Conservation (phyloP, 1,284 basidiomycete species). For the Austropuccinia psidii region DNA sequence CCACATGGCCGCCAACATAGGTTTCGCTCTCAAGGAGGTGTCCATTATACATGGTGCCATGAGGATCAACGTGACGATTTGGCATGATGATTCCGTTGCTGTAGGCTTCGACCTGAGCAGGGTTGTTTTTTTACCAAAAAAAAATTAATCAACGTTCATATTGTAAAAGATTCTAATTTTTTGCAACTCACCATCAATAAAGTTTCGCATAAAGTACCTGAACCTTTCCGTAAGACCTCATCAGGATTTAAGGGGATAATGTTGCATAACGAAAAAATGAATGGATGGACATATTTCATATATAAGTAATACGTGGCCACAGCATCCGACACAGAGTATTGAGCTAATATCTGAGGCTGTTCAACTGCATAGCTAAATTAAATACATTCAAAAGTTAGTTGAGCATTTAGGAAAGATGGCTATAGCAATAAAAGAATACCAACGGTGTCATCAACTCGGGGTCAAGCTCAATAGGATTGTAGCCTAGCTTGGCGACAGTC, state of each 20-base stretch:
- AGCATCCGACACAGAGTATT: conserved; percentile 99
- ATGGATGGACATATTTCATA: conserved; percentile 99
- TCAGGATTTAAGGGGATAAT: conserved; percentile 97
- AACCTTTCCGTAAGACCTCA: conserved; percentile 92
- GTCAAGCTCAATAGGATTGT: conserved; percentile 94
- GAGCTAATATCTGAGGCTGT: conserved; percentile 86
- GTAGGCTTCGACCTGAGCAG: conserved; percentile 83
- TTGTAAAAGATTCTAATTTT: too few species aligned
- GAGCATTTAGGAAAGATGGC: not conserved
- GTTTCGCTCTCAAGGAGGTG: conserved; percentile 95
- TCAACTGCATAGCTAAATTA: conserved; percentile 80
- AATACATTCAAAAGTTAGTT: not conserved
- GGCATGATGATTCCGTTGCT: conserved; percentile 92
- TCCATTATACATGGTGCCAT: conserved; percentile 88
- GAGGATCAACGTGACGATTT: conserved; percentile 87
- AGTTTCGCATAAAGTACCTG: conserved; percentile 93
- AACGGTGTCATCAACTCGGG: conserved; percentile 99
- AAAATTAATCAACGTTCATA: not conserved
- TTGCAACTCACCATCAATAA: conserved; percentile 79
- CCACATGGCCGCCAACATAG: conserved; percentile 98
- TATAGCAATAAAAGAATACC: conserved; percentile 45
- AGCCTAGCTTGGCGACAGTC: conserved; percentile 91
- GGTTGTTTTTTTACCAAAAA: too few species aligned
- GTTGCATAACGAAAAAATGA: conserved; percentile 98
- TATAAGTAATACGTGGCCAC: conserved; percentile 99